Conservation (phyloP, 2,329 filamentous ascomycete genomes). For the Neonectria ditissima region DNA sequence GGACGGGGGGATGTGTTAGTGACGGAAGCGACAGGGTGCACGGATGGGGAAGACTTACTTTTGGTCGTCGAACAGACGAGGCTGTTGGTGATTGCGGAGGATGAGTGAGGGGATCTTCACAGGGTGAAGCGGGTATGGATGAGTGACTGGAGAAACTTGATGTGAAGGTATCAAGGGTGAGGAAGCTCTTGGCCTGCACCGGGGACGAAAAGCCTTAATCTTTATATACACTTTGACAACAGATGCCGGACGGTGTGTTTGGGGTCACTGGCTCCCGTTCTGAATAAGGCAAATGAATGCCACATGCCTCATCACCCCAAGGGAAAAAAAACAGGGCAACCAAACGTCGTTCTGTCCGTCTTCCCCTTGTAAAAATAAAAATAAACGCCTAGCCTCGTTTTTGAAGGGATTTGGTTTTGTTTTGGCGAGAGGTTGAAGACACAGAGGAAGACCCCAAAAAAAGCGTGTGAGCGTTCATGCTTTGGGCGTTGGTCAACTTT, state of each 20-base stretch:
- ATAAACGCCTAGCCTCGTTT: slow-evolving; percentile 1
- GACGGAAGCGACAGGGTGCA: not conserved
- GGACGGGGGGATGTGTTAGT: not conserved
- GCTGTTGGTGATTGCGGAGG: not conserved
- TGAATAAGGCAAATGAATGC: not conserved
- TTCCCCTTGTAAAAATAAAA: not conserved
- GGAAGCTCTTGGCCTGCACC: not conserved
- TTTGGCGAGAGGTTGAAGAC: no score
- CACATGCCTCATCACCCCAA: not conserved
- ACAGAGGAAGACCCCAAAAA: no score
- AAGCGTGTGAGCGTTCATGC: no score
- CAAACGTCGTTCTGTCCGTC: not conserved
- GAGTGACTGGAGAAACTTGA: not conserved
- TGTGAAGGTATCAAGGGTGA: not conserved
- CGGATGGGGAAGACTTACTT: not conserved
- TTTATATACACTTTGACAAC: not conserved
- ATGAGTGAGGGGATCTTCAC: not conserved
- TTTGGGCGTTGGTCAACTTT: no score
- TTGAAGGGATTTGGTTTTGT: no score
- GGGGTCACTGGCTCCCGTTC: not conserved
- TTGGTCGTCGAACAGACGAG: not conserved
- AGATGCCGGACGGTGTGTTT: not conserved
- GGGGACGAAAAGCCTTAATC: not conserved
- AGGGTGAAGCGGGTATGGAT: not conserved
- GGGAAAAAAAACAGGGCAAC: not conserved